Evolutionary conservation across 2,329 filamentous ascomycete species (phyloP).

Genomic region (Monosporascus sp.): DNA sequence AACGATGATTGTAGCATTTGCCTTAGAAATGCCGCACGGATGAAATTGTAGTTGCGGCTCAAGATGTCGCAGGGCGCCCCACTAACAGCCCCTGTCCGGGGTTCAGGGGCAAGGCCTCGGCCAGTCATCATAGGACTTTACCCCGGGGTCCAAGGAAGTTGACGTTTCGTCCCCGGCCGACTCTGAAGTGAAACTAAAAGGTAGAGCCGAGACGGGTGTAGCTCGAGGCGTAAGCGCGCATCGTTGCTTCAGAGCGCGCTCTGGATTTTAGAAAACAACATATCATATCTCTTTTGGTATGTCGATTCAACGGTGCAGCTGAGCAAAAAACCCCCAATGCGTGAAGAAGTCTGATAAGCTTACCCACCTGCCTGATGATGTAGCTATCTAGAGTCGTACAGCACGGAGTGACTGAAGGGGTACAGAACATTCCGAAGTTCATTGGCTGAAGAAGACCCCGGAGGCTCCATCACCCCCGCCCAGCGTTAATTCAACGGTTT

Average conservation of each 20-base stretch:
- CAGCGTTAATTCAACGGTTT: too few relatives aligned
- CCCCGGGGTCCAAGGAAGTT: constrained; percentile 25
- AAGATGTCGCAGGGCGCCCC: constrained; percentile 28
- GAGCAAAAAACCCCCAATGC: too few relatives aligned
- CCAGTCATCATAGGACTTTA: constrained; percentile 17
- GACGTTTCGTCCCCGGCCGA: constrained; percentile 33
- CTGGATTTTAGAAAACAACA: not conserved
- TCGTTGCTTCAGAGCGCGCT: not conserved
- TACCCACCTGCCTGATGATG: too few relatives aligned
- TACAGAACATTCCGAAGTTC: too few relatives aligned
- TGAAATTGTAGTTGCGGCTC: constrained; percentile 24
- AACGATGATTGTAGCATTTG: too few relatives aligned
- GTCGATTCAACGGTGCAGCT: too few relatives aligned
- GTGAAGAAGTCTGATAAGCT: too few relatives aligned
- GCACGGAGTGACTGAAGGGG: too few relatives aligned
- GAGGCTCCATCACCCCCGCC: too few relatives aligned
- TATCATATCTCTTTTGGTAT: not conserved
- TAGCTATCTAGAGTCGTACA: too few relatives aligned
- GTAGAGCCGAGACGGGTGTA: not conserved
- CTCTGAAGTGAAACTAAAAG: constrained; percentile 32
- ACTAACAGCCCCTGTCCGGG: constrained; percentile 10
- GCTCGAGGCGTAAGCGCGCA: not conserved
- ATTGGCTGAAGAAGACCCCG: too few relatives aligned
- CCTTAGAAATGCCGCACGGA: not conserved
- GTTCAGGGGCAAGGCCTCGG: not conserved